These are phyloP conservation scores for Scleroderma citrinum DNA, from an alignment of 768 basidiomycete species.

Conservation along the genomic window DNA sequence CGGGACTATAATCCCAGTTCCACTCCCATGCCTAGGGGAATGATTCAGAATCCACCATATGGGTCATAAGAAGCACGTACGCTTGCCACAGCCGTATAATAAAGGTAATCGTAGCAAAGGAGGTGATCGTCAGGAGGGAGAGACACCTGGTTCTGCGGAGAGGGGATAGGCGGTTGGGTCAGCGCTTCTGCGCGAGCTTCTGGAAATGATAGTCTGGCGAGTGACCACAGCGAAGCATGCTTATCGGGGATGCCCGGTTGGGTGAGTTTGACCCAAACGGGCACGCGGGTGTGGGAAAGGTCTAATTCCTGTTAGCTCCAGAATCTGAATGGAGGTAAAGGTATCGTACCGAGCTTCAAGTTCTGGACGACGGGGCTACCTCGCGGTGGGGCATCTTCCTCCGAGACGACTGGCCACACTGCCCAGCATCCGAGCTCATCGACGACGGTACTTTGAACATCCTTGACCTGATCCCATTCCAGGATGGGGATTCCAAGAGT, in stretches of 20 bases:
- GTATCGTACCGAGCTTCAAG: slow-evolving; percentile 7
- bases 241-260: slow-evolving; percentile 12
- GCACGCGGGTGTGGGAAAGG: slow-evolving; percentile 21
- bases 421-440: slow-evolving; percentile 24
- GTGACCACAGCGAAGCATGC: slow-evolving; percentile 21
- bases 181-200: slow-evolving; percentile 8
- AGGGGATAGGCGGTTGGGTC: slow-evolving; percentile 8
- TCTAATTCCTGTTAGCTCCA: slow-evolving; percentile 31
- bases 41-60: background rate
- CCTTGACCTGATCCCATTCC: slow-evolving; percentile 63
- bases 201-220: slow-evolving; percentile 20
- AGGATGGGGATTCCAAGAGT: slow-evolving; percentile 42
- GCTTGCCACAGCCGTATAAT: slow-evolving; percentile 33
- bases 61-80: slow-evolving; percentile 22
- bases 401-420: slow-evolving; percentile 17
- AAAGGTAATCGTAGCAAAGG: slow-evolving; percentile 23
- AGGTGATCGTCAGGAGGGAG: slow-evolving; percentile 20
- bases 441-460: slow-evolving; percentile 29
- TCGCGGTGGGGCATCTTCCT: slow-evolving; percentile 10
- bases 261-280: slow-evolving; percentile 18
- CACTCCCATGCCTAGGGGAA: slow-evolving; percentile 45
- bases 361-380: background rate
- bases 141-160: slow-evolving; percentile 12
- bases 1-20: slow-evolving; percentile 52
- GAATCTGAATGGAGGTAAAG: background rate